phyloP scores from a whole-genome alignment of 441 rosid genomes.

The Pelargonium myrrhifolium region DNA sequence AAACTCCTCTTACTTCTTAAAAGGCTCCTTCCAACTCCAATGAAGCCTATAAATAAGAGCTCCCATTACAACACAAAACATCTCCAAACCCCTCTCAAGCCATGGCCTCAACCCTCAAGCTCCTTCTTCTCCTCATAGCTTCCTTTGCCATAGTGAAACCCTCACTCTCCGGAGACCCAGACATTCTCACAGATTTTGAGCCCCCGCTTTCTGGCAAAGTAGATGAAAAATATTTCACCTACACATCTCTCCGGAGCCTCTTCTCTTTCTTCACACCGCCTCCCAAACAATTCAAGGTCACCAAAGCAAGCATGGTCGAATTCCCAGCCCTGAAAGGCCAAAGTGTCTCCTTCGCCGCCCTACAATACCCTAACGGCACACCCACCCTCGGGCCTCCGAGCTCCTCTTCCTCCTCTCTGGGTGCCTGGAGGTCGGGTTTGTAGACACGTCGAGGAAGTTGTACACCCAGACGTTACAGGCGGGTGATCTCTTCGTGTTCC shows the following conservation, averaged over 20 bases:
- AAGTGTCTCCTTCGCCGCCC: slow-evolving; percentile 7
- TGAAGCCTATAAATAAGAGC: not conserved
- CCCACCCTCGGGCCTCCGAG: slow-evolving; percentile 13
- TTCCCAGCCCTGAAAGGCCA: slow-evolving; percentile 14
- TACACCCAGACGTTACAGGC: slow-evolving; percentile 7
- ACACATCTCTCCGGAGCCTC: not conserved
- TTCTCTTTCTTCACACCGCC: not conserved
- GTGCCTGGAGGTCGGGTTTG: slow-evolving; percentile 11
- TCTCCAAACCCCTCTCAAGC: not conserved
- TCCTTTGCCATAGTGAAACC: not conserved
- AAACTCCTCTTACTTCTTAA: too few relatives aligned
- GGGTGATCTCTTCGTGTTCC: slow-evolving; percentile 7
- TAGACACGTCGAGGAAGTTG: slow-evolving; percentile 14
- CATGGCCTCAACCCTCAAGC: not conserved
- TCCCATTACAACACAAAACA: not conserved
- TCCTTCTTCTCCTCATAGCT: not conserved
- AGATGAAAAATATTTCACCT: not conserved
- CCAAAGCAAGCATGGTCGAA: not conserved
- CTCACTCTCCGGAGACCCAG: not conserved
- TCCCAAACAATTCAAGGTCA: not conserved
- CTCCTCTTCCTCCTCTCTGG: slow-evolving; percentile 13
- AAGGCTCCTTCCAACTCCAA: too few relatives aligned
- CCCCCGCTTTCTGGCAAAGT: not conserved
- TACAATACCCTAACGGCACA: slow-evolving; percentile 1
- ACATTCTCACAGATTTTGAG: not conserved